Evolutionary conservation across 805 yeast species (phyloP), one percentile per base, ranked within the genome.

Genomic region (Spathaspora girioi): DNA sequence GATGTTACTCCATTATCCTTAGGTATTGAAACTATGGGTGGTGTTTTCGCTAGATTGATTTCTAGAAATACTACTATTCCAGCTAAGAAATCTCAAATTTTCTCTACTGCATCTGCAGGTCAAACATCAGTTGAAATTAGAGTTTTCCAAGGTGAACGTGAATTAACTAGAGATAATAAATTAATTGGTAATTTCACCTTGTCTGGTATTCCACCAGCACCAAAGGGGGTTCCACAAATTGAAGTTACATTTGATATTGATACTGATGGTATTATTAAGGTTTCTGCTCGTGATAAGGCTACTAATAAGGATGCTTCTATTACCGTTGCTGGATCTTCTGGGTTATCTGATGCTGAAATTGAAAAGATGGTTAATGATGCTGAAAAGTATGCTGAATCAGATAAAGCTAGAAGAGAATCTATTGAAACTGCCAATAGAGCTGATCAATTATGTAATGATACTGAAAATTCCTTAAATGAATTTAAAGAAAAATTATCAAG

Each of bases 71-170:
- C 97, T 62, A 91, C 97, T 57, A 90, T 91, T 60, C 97, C 97
- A 74, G 90, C 97, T 64, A 89, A 90, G 84, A 91, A 91, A 79
- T 88, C 96, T 46, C 97, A 91, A 80, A 84, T 91, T 66, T 91
- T 92, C 87, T 89, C 96, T 50, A 90, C 97, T 64, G 97, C 97
- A 58, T 91, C 96, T 59, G 87, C 93, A 63, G 97, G 97, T 71
- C 97, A 90, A 81, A 90, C 97, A 59, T 87, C 96, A 64, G 96
- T 90, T 63, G 96, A 90, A 80, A 91, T 91, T 78, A 87, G 97
- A 79, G 97, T 91, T 55, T 92, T 89, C 97, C 97, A 91, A 81
- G 97, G 97, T 81, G 97, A 91, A 83, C 89, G 97, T 82, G 97
- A 91, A 79, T 85, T 92, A 69, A 96, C 93, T 67, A 87, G 96